phyloP scores from a whole-genome alignment of 495 filamentous ascomycete species.

The Massariosphaeria phaeospora region DNA sequence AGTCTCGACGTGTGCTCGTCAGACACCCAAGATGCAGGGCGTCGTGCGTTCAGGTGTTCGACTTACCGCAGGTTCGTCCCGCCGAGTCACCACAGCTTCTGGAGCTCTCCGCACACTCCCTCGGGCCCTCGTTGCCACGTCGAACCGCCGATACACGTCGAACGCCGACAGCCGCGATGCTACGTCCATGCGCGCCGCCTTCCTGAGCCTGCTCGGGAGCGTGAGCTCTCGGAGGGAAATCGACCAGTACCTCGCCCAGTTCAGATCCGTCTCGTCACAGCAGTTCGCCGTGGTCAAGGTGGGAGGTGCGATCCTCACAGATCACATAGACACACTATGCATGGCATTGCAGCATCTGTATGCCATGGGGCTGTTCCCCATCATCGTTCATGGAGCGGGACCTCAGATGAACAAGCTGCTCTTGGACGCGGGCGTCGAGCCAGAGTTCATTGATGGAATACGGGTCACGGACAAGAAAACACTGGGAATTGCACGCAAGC shows the following conservation, averaged over 20 bases:
- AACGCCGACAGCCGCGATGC: constrained; percentile 26
- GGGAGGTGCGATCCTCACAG: constrained; percentile 92
- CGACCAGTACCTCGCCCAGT: constrained; percentile 96
- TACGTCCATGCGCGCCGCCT: constrained; percentile 68
- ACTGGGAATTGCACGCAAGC: constrained; percentile 76
- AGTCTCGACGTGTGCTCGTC: constrained; percentile 7
- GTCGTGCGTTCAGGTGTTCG: constrained; percentile 32
- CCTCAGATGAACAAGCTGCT: constrained; percentile 94
- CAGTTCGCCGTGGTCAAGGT: constrained; percentile 99
- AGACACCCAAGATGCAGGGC: constrained; percentile 28
- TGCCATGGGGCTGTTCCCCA: constrained; percentile 90
- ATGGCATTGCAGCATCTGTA: constrained; percentile 87
- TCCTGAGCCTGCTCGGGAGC: constrained; percentile 90
- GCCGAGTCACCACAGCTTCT: constrained; percentile 25
- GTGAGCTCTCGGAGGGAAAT: constrained; percentile 96
- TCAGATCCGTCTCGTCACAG: constrained; percentile 93
- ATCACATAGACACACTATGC: constrained; percentile 85
- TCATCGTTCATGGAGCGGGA: constrained; percentile 94
- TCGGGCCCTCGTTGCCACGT: constrained; percentile 20
- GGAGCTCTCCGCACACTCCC: constrained; percentile 23
- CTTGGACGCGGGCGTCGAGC: constrained; percentile 87
- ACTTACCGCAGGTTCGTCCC: constrained; percentile 24
- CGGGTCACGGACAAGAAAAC: constrained; percentile 95
- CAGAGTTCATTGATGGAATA: constrained; percentile 94
- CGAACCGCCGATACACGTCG: constrained; percentile 24